Base-by-base conservation (phyloP, 2,329 filamentous ascomycete species). In the Calonectria pauciramosa region DNA sequence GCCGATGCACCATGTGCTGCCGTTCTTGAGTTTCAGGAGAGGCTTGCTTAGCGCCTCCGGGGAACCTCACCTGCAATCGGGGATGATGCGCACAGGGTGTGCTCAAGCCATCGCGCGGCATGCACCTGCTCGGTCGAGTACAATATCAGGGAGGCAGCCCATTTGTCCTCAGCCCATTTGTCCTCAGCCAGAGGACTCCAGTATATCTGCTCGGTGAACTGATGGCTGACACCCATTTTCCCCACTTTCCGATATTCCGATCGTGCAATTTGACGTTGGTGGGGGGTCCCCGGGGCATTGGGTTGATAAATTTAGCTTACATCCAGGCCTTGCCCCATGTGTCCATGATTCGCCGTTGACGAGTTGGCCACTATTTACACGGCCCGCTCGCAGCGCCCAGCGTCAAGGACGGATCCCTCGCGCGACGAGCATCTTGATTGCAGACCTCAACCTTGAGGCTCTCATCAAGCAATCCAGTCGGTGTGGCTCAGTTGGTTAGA, bases 401-500 rank as follows among this genome's bases (percentile, higher is more conserved):
- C 20, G 7, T 10, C 41, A 47, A 47, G n/a, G n/a, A n/a, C n/a
- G n/a, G n/a, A n/a, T n/a, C n/a, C n/a, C n/a, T n/a, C n/a, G n/a
- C n/a, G 34, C n/a, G 14, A 26, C n/a, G 36, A 16, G 3, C 2
- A 20, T 41, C 56, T 63, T 63, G 23, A 63, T 63, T 8, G 10
- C 23, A 63, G 23, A 63, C 34, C n/a, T 63, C 14, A 20, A 9
- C 4, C 14, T 8, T 20, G 23, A 28, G 56, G 36, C 56, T 63
- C 36, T 11, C 56, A 63, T 28, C 56, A 63, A 23, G n/a, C 11
- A 63, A 44, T 41, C 34, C 3, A 20, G 56, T 63, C 56, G 56
- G 56, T 63, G 56, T 63, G 56, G 56, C 56, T 63, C 56, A 63
- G 56, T 63, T 63, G 56, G 56, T 63, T 63, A 63, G 56, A 63